Evolutionary conservation across 495 filamentous ascomycete genomes (phyloP).

Genomic region (Aspergillus ellipticus): DNA sequence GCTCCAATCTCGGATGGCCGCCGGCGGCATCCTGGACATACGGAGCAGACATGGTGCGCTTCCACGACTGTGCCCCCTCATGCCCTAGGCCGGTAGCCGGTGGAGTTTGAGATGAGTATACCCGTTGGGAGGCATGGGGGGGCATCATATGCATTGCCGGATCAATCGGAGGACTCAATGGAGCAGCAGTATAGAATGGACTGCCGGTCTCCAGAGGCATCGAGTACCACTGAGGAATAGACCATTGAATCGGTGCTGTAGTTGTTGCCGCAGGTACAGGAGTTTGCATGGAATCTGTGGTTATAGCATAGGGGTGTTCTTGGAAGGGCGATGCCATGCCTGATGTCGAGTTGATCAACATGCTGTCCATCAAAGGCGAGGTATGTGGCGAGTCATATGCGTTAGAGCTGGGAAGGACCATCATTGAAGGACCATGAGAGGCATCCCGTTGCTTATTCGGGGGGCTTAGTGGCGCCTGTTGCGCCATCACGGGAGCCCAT

Average conservation of each 20-base stretch:
- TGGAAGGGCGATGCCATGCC: constrained; percentile 13
- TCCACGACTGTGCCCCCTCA: constrained; percentile 30
- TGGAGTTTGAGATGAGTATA: constrained; percentile 21
- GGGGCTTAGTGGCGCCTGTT: constrained; percentile 27
- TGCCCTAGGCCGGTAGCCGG: constrained; percentile 16
- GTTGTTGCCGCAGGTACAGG: constrained; percentile 18
- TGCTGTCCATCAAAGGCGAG: constrained; percentile 25
- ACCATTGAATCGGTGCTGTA: constrained; percentile 24
- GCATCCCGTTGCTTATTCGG: constrained; percentile 23
- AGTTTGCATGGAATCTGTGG: constrained; percentile 15
- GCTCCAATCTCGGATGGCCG: constrained; percentile 21
- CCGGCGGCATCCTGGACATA: constrained; percentile 26
- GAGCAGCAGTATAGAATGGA: constrained; percentile 26
- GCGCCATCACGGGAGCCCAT: constrained; percentile 23
- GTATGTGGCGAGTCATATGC: constrained; percentile 30
- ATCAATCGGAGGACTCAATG: constrained; percentile 25
- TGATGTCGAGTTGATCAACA: constrained; percentile 16
- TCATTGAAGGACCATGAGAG: constrained; percentile 16
- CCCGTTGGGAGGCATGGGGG: constrained; percentile 14
- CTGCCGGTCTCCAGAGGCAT: constrained; percentile 31
- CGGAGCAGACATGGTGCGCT: constrained; percentile 29
- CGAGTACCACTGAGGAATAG: constrained; percentile 31
- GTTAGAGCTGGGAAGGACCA: constrained; percentile 21
- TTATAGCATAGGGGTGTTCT: constrained; percentile 14
- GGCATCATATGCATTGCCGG: constrained; percentile 23